These are phyloP conservation scores for Nemania serpens DNA, from an alignment of 2,329 filamentous ascomycete genomes.

Conservation along the genomic window DNA sequence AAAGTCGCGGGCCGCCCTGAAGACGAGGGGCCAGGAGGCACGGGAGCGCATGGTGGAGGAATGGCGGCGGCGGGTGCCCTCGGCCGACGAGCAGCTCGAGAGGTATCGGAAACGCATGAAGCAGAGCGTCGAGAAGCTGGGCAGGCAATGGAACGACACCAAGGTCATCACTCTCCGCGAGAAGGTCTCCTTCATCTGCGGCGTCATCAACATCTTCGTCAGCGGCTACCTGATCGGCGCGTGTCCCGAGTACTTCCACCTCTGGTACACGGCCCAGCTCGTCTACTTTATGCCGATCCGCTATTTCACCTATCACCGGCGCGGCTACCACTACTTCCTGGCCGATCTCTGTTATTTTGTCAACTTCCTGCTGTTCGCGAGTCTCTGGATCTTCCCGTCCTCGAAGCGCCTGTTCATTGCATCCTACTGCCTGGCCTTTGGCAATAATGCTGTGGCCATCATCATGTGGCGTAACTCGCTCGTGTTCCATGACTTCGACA, in stretches of 20 bases:
- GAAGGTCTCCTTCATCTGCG: slow-evolving; percentile 94
- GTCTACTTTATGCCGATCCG: slow-evolving; percentile 97
- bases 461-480: slow-evolving; percentile 99
- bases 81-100: slow-evolving; percentile 89
- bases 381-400: slow-evolving; percentile 86
- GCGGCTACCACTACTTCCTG: slow-evolving; percentile 95
- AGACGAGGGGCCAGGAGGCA: slow-evolving; percentile 75
- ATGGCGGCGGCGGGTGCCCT: slow-evolving; percentile 83
- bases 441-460: slow-evolving; percentile 96
- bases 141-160: slow-evolving; percentile 84
- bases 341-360: slow-evolving; percentile 98
- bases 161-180: slow-evolving; percentile 87
- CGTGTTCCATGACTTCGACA: slow-evolving; percentile 98
- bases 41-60: slow-evolving; percentile 90
- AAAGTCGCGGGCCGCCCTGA: slow-evolving; percentile 79
- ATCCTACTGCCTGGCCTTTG: slow-evolving; percentile 89
- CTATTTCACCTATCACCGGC: slow-evolving; percentile 86
- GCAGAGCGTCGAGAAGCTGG: slow-evolving; percentile 83
- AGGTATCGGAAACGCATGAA: slow-evolving; percentile 89
- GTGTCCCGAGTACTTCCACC: slow-evolving; percentile 82
- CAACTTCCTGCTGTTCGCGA: slow-evolving; percentile 81
- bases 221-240: slow-evolving; percentile 92
- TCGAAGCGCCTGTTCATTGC: slow-evolving; percentile 93
- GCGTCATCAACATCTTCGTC: slow-evolving; percentile 96
- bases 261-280: slow-evolving; percentile 89